Percentiles rank a stretch among this genome's conserved stretches.
These are phyloP conservation scores for Obelidium mucronatum DNA, from an alignment of 192 early-diverging fungal genomes.

Conservation along the genomic window DNA sequence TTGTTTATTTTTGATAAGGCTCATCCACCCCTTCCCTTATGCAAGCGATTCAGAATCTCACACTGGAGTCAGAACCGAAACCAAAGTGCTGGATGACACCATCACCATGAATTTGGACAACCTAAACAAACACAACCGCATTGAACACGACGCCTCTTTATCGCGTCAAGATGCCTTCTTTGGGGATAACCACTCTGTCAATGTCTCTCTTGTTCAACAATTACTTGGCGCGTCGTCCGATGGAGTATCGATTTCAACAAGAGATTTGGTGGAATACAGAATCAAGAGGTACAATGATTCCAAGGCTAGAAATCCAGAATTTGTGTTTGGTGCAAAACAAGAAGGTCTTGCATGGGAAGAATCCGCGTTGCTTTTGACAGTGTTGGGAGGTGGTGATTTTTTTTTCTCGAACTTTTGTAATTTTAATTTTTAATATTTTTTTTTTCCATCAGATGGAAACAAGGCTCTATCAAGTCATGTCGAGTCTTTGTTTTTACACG, in stretches of 20 bases:
- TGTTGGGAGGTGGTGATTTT: slow-evolving; percentile 17
- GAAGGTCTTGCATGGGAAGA: neutral
- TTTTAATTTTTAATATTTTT: neutral
- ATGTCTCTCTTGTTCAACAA: slow-evolving; percentile 24
- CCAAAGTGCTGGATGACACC: too few relatives aligned
- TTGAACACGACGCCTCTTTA: slow-evolving; percentile 53
- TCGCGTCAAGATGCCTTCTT: slow-evolving; percentile 37
- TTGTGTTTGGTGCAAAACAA: slow-evolving; percentile 14
- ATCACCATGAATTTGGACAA: slow-evolving; percentile 18
- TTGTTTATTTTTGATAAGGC: too few relatives aligned
- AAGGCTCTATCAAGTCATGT: slow-evolving; percentile 17
- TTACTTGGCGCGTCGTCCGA: slow-evolving; percentile 37
- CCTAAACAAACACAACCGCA: slow-evolving; percentile 3
- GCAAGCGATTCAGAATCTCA: neutral
- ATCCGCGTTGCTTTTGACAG: neutral
- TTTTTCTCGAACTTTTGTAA: neutral
- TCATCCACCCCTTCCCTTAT: too few relatives aligned
- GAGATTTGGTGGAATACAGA: slow-evolving; percentile 39
- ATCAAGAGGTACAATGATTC: slow-evolving; percentile 39
- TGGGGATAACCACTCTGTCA: slow-evolving; percentile 38
- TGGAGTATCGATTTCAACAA: slow-evolving; percentile 29
- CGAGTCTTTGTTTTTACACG: slow-evolving; percentile 16
- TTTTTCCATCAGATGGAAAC: slow-evolving; percentile 1
- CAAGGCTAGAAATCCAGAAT: slow-evolving; percentile 34
- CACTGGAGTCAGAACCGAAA: too few relatives aligned